Conservation (phyloP, 2,329 filamentous ascomycete genomes). For the Fusarium sp. region DNA sequence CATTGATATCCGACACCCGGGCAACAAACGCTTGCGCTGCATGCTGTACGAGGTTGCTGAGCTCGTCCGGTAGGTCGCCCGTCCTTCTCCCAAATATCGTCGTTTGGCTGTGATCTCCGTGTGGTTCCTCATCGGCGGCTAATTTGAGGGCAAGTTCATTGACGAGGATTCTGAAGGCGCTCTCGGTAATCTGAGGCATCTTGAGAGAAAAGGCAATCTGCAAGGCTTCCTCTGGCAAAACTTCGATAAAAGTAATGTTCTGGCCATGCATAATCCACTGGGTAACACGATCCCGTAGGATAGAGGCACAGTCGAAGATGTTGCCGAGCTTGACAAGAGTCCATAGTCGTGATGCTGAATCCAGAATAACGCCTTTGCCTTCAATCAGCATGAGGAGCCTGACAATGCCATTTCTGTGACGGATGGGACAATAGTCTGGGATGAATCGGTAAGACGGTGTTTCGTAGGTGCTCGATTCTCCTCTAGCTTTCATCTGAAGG, state of each 20-base stretch:
- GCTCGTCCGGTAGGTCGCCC: slow-evolving; percentile 62
- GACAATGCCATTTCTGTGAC: slow-evolving; percentile 71
- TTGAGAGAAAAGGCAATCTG: slow-evolving; percentile 62
- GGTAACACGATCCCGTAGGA: slow-evolving; percentile 59
- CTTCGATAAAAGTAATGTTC: slow-evolving; percentile 69
- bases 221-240: slow-evolving; percentile 69
- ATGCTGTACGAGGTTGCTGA: slow-evolving; percentile 66
- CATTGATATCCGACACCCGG: slow-evolving; percentile 49
- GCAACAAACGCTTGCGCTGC: slow-evolving; percentile 63
- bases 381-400: slow-evolving; percentile 68
- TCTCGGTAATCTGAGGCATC: slow-evolving; percentile 54
- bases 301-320: slow-evolving; percentile 61
- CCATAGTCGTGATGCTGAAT: slow-evolving; percentile 73
- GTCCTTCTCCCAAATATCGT: slow-evolving; percentile 57
- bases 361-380: slow-evolving; percentile 62
- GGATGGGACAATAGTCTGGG: slow-evolving; percentile 69
- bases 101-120: slow-evolving; percentile 29
- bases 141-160: slow-evolving; percentile 66
- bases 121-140: slow-evolving; percentile 35
- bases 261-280: slow-evolving; percentile 65
- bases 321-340: slow-evolving; percentile 71
- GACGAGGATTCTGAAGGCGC: slow-evolving; percentile 68
- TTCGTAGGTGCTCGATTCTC: slow-evolving; percentile 31
- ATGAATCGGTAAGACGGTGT: slow-evolving; percentile 51
- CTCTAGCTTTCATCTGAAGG: slow-evolving; percentile 37